Percentiles rank a stretch among this genome's conserved stretches.
phyloP scores from a whole-genome alignment of 768 basidiomycete genomes.

The Auriscalpium vulgare region DNA sequence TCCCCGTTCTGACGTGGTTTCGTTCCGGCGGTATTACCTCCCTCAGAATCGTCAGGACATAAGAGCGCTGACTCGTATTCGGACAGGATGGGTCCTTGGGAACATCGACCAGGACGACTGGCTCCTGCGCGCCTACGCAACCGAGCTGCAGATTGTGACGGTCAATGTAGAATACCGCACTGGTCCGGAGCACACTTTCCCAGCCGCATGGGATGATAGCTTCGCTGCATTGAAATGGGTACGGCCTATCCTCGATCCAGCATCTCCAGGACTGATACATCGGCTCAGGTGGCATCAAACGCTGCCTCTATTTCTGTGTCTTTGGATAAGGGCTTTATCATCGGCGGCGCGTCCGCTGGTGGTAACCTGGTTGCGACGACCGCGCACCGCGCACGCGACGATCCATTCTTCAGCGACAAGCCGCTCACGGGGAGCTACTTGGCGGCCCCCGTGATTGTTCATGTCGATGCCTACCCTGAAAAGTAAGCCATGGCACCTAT shows the following conservation, averaged over 20 bases:
- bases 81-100: constrained; percentile 6
- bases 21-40: not conserved
- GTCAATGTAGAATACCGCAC: constrained; percentile 9
- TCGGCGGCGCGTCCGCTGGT: constrained; percentile 20
- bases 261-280: not conserved
- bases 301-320: constrained; percentile 5
- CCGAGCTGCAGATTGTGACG: not conserved
- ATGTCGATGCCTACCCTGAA: constrained; percentile 16
- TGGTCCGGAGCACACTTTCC: constrained; percentile 16
- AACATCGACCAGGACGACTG: constrained; percentile 10
- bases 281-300: constrained; percentile 6
- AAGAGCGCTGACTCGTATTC: too few species aligned
- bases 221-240: constrained; percentile 17
- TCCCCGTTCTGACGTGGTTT: not conserved
- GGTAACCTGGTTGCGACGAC: constrained; percentile 17
- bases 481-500: constrained; percentile 9
- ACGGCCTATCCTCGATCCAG: not conserved
- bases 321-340: constrained; percentile 17
- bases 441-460: constrained; percentile 13
- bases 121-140: constrained; percentile 5
- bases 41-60: not conserved
- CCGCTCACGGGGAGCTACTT: constrained; percentile 20
- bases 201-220: constrained; percentile 11
- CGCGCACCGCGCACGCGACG: constrained; percentile 17
- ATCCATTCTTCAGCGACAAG: constrained; percentile 14